A percentile compares a stretch with the other conserved stretches of the same genome.
Conservation (phyloP, 78 protist species). For the Mastigamoeba balamuthi region DNA sequence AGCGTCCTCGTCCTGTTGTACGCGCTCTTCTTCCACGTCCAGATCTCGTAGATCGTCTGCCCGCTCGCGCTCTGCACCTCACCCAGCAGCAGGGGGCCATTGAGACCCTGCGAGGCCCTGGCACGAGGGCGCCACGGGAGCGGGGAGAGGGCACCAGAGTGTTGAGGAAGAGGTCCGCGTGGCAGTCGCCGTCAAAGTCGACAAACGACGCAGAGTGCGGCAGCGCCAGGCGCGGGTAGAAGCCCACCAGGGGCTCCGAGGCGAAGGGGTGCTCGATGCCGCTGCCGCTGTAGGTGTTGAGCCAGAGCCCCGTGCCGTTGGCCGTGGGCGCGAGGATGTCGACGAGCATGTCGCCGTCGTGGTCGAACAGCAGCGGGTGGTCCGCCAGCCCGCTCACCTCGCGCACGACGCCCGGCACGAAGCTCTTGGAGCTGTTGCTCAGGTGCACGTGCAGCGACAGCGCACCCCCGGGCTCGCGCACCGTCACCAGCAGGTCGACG, state of each 20-base stretch:
- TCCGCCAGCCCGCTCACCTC: not conserved
- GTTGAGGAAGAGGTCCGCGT: conserved; percentile 40
- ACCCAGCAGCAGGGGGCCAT: too few species aligned
- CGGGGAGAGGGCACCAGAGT: too few species aligned
- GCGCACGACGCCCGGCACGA: not conserved
- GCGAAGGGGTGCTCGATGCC: not conserved
- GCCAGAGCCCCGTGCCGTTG: not conserved
- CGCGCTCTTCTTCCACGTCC: conserved; percentile 22
- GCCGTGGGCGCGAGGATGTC: not conserved
- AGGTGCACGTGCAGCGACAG: not conserved
- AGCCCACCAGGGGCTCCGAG: not conserved
- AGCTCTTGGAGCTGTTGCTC: not conserved
- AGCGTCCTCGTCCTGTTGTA: not conserved
- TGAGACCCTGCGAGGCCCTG: too few species aligned
- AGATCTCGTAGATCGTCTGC: too few species aligned
- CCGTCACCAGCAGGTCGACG: not conserved
- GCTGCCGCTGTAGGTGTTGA: not conserved
- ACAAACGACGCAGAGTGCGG: conserved; percentile 30
- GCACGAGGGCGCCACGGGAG: too few species aligned
- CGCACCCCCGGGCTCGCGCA: not conserved
- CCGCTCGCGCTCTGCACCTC: too few species aligned
- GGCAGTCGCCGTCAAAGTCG: conserved; percentile 57
- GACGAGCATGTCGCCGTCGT: not conserved
- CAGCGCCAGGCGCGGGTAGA: not conserved
- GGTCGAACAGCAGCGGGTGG: not conserved